Evolutionary conservation across 305 asterid species (phyloP).

Genomic region (Solanum hybrid): DNA sequence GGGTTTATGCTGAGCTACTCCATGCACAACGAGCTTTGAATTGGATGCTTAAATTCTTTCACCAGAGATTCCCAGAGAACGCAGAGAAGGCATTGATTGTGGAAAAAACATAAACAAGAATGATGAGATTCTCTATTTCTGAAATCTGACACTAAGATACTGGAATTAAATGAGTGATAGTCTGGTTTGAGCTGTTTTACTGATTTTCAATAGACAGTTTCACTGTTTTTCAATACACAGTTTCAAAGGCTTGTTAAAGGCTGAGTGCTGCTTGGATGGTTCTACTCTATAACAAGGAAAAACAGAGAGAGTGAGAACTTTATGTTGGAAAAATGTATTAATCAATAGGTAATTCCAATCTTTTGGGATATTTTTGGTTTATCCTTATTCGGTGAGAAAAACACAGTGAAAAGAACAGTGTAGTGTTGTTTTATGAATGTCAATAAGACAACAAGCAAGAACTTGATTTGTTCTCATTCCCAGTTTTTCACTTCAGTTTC

Average conservation of each 20-base stretch:
- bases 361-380: background rate
- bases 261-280: background rate
- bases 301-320: background rate
- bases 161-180: background rate
- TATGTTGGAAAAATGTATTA: background rate
- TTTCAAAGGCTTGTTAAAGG: background rate
- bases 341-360: background rate
- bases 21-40: background rate
- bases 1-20: background rate
- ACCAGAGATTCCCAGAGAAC: background rate
- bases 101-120: background rate
- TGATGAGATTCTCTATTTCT: background rate
- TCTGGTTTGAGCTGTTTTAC: background rate
- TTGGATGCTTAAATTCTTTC: background rate
- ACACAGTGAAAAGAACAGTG: background rate
- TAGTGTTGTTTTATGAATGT: background rate
- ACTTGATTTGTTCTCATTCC: background rate
- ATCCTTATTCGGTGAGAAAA: background rate
- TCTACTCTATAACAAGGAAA: background rate
- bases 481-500: background rate
- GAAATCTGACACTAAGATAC: background rate
- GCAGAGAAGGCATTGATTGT: background rate
- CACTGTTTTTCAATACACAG: background rate
- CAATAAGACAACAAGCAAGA: background rate
- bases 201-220: background rate